Evolutionary conservation across 768 basidiomycete species (phyloP), one percentile per base, ranked within the genome.

Genomic region (Agrocybe pediades): DNA sequence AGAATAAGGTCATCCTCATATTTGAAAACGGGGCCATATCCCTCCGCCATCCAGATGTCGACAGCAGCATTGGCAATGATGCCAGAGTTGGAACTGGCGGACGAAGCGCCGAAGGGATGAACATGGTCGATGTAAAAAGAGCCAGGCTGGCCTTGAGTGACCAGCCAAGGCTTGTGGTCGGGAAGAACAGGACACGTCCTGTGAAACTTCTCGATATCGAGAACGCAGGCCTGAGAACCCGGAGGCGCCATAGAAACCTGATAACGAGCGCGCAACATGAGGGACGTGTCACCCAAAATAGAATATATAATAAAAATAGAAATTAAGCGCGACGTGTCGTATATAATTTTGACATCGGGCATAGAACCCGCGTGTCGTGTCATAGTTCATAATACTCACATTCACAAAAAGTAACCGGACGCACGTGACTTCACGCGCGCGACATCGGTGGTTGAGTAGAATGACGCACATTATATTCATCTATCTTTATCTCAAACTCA

Each of bases 171-270:
- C 41, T 75, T 76, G 52, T 74, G 69, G 0, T 56, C 51, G 0
- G 71, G 71, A 8, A 50, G 47, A 0, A 71, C 65, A 0, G 72
- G 68, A 21, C 65, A 67, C 0, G 70, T 74, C 0, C 69, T 51
- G 52, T 74, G 72, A 30, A 71, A 73, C 41, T 69, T 70, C 4
- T 58, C 61, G 24, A 74, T 71, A 56, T 75, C 69, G 1, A 65
- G 42, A 0, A 62, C 68, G 33, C 65, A 65, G 0, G 64, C 73
- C 45, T 73, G 64, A 0, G 67, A 64, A 1, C 73, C 70, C 0
- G 55, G 57, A 6, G 70, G 71, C 2, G 69, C 67, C 0, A 36
- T 13, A 8, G 69, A 61, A 19, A 72, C 59, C 71, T 74, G 60
- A 20, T 39, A 51, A 59, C n/a, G 26, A 58, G 56, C 21, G 23